A percentile compares a stretch with the other conserved stretches of the same genome.
Evolutionary conservation across 257 asterid genomes (phyloP).

Genomic region (Solanum commersonii): DNA sequence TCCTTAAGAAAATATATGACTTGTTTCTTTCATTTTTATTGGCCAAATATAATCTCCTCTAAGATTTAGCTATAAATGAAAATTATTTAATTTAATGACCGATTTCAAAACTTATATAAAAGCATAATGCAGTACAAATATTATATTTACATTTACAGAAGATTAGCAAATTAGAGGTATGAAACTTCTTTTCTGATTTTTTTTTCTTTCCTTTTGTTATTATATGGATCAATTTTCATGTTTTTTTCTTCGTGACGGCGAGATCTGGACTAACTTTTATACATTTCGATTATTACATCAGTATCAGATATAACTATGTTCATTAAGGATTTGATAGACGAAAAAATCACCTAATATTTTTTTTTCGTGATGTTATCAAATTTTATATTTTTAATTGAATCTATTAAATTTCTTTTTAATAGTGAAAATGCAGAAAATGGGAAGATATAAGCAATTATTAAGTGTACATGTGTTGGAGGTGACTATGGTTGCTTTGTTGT

Average conservation of each 20-base stretch:
- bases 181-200: background rate
- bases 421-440: background rate
- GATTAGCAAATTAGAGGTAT: background rate
- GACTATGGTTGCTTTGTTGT: background rate
- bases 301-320: background rate
- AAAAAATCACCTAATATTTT: background rate
- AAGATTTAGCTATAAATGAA: background rate
- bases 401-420: background rate
- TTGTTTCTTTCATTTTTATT: background rate
- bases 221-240: background rate
- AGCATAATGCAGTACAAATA: background rate
- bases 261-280: background rate
- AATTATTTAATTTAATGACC: background rate
- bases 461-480: background rate
- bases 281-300: background rate
- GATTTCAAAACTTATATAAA: background rate
- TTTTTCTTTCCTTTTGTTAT: background rate
- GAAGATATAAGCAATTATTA: background rate
- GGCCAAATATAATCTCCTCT: background rate
- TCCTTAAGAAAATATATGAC: background rate
- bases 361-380: background rate
- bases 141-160: background rate
- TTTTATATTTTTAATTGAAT: background rate
- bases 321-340: background rate
- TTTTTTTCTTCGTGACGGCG: rapidly evolving